Conservation (phyloP, 345 rosid genomes). For the Barbarea vulgaris region DNA sequence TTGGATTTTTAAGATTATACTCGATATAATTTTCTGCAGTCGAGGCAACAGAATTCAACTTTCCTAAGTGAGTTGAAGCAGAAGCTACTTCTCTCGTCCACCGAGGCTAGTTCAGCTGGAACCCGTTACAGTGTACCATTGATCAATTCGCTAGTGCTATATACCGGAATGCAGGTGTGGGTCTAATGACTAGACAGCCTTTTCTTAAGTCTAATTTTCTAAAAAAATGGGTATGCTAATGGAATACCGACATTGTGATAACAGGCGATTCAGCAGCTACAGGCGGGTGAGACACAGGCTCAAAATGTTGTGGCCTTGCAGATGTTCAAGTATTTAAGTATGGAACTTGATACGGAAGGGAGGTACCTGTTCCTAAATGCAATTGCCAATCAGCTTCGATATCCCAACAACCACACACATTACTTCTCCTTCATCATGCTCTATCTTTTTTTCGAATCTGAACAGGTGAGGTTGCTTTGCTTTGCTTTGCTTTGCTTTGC, state of each 20-base stretch:
- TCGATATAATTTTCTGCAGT: slow-evolving; percentile 46
- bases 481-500: neutral
- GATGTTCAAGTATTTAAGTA: slow-evolving; percentile 74
- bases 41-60: slow-evolving; percentile 70
- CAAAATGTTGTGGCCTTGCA: slow-evolving; percentile 82
- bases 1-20: slow-evolving; percentile 5
- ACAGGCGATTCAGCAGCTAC: slow-evolving; percentile 67
- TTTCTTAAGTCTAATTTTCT: neutral
- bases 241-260: neutral
- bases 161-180: slow-evolving; percentile 96
- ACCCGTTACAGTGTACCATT: slow-evolving; percentile 86
- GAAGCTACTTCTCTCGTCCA: slow-evolving; percentile 68
- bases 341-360: slow-evolving; percentile 96
- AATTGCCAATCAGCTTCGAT: slow-evolving; percentile 92
- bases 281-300: slow-evolving; percentile 68
- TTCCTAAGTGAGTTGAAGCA: slow-evolving; percentile 83
- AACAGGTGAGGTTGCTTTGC: slow-evolving; percentile 60
- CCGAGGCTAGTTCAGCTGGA: slow-evolving; percentile 85
- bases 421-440: slow-evolving; percentile 95
- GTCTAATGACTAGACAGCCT: neutral
- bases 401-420: slow-evolving; percentile 97
- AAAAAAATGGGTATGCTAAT: neutral
- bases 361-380: slow-evolving; percentile 94
- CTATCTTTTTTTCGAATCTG: slow-evolving; percentile 71
- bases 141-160: slow-evolving; percentile 95